A percentile compares a stretch with the other conserved stretches of the same genome.
Conservation (phyloP, 176 grass and related monocot genomes). For the Saccharum spontaneum region DNA sequence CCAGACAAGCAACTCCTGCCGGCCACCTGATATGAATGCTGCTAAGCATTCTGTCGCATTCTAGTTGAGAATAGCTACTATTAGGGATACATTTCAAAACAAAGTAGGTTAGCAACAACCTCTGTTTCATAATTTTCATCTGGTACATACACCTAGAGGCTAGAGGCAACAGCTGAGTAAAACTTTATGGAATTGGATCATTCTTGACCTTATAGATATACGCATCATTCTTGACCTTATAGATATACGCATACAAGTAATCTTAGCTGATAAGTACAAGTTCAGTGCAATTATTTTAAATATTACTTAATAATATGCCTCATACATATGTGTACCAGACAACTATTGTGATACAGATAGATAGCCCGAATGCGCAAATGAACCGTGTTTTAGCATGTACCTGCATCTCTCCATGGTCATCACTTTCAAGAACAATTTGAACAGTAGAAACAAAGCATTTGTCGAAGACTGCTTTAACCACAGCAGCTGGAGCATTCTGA, state of each 20-base stretch:
- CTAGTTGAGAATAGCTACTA: constrained; percentile 50
- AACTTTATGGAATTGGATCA: not conserved
- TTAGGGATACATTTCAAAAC: constrained; percentile 18
- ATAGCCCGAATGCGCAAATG: not conserved
- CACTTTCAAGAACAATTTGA: constrained; percentile 89
- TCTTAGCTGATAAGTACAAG: not conserved
- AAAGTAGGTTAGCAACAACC: constrained; percentile 23
- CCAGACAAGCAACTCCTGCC: constrained; percentile 86
- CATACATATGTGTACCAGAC: not conserved
- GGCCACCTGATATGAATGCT: constrained; percentile 74
- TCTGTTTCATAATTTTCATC: not conserved
- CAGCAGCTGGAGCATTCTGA: constrained; percentile 72
- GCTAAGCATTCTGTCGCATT: constrained; percentile 98
- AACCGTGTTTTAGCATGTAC: constrained; percentile 46
- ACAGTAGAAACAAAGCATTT: constrained; percentile 79
- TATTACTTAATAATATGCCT: not conserved
- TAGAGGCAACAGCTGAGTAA: not conserved
- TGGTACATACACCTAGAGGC: not conserved
- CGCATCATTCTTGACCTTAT: not conserved
- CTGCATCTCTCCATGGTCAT: constrained; percentile 98
- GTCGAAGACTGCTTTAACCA: constrained; percentile 76
- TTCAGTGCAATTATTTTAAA: not conserved
- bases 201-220: constrained; percentile 5
- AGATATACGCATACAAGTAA: not conserved
- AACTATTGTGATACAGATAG: not conserved